Base-by-base conservation (phyloP, 441 rosid genomes). In the Syzygium malaccense region DNA sequence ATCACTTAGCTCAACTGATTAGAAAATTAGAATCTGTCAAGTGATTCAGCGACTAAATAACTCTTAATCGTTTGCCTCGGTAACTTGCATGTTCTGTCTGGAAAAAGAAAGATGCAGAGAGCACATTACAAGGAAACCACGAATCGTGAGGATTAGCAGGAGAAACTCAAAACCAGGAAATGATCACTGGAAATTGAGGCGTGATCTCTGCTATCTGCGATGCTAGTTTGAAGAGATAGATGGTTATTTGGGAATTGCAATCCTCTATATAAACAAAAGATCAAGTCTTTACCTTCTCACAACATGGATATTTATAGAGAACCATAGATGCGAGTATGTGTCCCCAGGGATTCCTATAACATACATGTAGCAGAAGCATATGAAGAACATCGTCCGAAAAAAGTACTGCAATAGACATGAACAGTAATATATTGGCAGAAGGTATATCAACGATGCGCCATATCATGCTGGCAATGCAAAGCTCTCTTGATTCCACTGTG, bases 401-500 rank as follows among this genome's bases (percentile, higher is more conserved):
- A 37, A 13, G 83, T 20, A 37, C 83, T 4, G 17, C 51, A 71
- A 23, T 14, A 71, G 83, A 71, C 51, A 37, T 37, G 83, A 10
- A 55, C 51, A 32, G n/a, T 88, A 26, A 56, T 66, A 71, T 66
- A 37, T 78, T 71, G 68, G 79, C 85, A 75, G 33, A 80, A 80
- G 45, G 33, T 37, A 64, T 37, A 53, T 58, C 55, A 15, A 48
- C 28, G 41, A 55, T 71, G 64, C 45, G 85, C 68, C 80, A 30
- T 53, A 85, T 92, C 88, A 94, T 9, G 95, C 96, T 79, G 94
- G 96, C 87, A 95, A 79, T 4, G 96, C 96, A 88, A 93, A 95
- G 90, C 97, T 95, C 87, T 85, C 88, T 84, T 95, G 92, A 13
- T 32, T 91, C 96, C 96, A 95, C n/a, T 94, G 95, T 26, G 97